Evolutionary conservation across 1,284 basidiomycete species (phyloP), one percentile per base, ranked within the genome.

Genomic region (Mixia osmundae): DNA sequence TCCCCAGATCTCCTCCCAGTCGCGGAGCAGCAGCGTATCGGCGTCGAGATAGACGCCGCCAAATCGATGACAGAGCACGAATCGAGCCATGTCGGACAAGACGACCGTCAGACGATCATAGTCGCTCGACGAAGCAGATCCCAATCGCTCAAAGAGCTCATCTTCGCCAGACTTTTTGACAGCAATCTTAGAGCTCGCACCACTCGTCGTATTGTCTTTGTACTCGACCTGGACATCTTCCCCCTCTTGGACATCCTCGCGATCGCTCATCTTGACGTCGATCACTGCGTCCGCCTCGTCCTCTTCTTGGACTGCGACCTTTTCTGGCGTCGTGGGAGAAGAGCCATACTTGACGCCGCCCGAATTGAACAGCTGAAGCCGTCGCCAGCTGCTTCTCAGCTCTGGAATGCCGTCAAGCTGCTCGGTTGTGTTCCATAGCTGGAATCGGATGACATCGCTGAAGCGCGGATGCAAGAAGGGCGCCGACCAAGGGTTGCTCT

Each of bases 1-100:
- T 16, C 75, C 75, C 76, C 76, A 82, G 10, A 85, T 57, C 45
- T 83, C 78, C 51, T 80, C 77, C 79, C 79, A 85, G 51, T 85
- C 79, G n/a, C 79, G 68, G 10, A 85, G 57, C 46, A 85, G 68
- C 37, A 85, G 65, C 4, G 76, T 82, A 54, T 83, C 79, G 12
- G 77, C 76, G 49, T 85, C 78, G 34, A 85, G 67, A 51, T 83
- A 85, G 30, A 76, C 72, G 9, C 78, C 78, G 26, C 79, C 78
- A 48, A 71, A 83, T 29, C 76, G 71, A 57, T 83, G 74, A 39
- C 75, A 78, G 9, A 83, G 60, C 37, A 82, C 69, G 51, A 83
- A 83, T 14, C 78, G 69, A 3, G 75, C 78, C 71, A 83, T 75
- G 52, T 85, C 78, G 10, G 76, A 79, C 5, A 83, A 59, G 45